A percentile compares a stretch with the other conserved stretches of the same genome.
phyloP scores from a whole-genome alignment of 768 basidiomycete genomes.

The Kondoa malvinella region DNA sequence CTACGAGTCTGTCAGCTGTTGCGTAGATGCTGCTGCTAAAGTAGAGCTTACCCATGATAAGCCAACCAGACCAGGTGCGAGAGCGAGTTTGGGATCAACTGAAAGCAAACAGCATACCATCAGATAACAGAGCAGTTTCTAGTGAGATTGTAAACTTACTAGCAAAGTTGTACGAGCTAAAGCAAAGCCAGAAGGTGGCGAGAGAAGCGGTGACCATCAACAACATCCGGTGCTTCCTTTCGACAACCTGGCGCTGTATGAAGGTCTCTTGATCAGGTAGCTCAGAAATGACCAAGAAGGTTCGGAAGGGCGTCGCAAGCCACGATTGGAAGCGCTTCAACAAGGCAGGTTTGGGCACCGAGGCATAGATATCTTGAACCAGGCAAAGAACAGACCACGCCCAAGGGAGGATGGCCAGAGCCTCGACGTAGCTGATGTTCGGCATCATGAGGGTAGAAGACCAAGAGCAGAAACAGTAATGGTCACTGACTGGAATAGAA shows the following conservation, averaged over 20 bases:
- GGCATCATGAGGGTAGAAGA: too few species aligned
- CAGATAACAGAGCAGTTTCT: too few species aligned
- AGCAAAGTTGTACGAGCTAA: not conserved
- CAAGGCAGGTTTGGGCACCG: too few species aligned
- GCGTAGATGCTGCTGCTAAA: not conserved
- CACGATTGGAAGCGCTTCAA: too few species aligned
- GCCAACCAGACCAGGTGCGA: not conserved
- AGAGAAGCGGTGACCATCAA: not conserved
- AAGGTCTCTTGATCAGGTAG: not conserved
- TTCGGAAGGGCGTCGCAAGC: not conserved
- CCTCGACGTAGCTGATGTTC: too few species aligned
- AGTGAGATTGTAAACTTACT: too few species aligned
- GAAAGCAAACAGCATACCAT: too few species aligned
- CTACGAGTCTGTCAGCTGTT: not conserved
- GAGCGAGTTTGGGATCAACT: not conserved
- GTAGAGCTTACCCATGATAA: not conserved
- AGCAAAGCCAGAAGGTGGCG: not conserved
- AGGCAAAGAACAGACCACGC: too few species aligned
- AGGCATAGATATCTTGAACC: too few species aligned
- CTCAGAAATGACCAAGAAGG: not conserved
- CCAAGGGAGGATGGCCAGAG: too few species aligned
- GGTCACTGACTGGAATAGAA: too few species aligned
- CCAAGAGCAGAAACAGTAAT: too few species aligned
- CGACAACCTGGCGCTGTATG: not conserved
- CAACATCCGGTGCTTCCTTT: not conserved